Evolutionary conservation across 495 filamentous ascomycete genomes (phyloP).

Genomic region (Parmelia sp.): DNA sequence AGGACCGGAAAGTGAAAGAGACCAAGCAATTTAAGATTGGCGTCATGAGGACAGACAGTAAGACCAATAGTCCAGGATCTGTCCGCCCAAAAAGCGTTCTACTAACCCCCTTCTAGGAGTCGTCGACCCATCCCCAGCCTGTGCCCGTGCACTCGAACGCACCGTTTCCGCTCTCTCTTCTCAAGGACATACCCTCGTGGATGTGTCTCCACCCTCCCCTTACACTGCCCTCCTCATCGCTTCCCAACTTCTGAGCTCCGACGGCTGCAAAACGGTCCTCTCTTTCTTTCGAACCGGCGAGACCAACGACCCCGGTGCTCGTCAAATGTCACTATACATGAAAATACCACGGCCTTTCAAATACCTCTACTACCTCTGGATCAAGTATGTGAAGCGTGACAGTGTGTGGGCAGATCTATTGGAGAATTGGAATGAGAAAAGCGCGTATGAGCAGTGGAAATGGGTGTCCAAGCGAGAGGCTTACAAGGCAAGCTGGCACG

Average conservation of each 20-base stretch:
- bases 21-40: constrained; percentile 65
- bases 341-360: constrained; percentile 68
- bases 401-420: constrained; percentile 71
- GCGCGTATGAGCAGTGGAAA: constrained; percentile 72
- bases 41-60: constrained; percentile 70
- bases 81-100: constrained; percentile 8
- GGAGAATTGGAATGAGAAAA: constrained; percentile 61
- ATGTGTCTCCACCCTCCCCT: constrained; percentile 61
- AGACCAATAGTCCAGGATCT: not conserved
- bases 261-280: constrained; percentile 76
- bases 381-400: constrained; percentile 74
- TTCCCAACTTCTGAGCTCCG: constrained; percentile 77
- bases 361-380: constrained; percentile 82
- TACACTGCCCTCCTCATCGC: constrained; percentile 74
- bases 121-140: constrained; percentile 81
- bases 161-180: constrained; percentile 59
- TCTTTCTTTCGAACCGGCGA: constrained; percentile 74
- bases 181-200: constrained; percentile 70
- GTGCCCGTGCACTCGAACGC: constrained; percentile 65
- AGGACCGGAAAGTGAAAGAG: constrained; percentile 51
- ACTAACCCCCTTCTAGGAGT: constrained; percentile 45
- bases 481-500: constrained; percentile 69
- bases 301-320: constrained; percentile 71
- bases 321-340: constrained; percentile 65
- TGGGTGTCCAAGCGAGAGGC: constrained; percentile 69